phyloP scores from a whole-genome alignment of 2,329 filamentous ascomycete species.

The Aureobasidium zeae region DNA sequence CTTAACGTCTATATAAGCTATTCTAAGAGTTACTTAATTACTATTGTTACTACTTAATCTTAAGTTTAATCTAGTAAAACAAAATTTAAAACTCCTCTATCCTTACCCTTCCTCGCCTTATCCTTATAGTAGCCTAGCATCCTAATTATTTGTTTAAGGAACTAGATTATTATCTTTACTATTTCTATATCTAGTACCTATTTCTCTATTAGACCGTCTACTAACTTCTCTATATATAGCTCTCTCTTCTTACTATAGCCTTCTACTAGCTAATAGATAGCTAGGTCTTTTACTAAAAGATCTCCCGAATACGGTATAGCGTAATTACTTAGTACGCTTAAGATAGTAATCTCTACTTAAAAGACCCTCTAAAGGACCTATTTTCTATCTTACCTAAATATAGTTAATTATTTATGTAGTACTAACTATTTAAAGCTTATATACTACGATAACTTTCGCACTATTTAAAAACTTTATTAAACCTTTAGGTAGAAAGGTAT shows the following conservation, averaged over 20 bases:
- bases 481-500: neutral
- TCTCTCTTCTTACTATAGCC: constrained; percentile 39
- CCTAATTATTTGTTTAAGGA: neutral
- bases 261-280: constrained; percentile 41
- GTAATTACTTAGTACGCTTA: too few species aligned
- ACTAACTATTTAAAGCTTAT: too few species aligned
- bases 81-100: neutral
- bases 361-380: neutral
- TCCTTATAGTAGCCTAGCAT: neutral
- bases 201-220: constrained; percentile 1
- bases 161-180: neutral
- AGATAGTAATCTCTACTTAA: too few species aligned
- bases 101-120: neutral
- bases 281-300: too few species aligned
- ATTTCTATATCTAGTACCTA: neutral
- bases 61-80: neutral
- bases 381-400: neutral
- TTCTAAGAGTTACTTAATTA: neutral
- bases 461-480: neutral
- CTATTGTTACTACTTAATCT: neutral
- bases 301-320: too few species aligned
- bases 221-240: neutral
- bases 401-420: too few species aligned
- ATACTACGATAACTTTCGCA: neutral
- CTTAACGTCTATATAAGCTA: neutral